These are phyloP conservation scores for Peniophora sp. DNA, from an alignment of 1,284 basidiomycete genomes.

Conservation along the genomic window DNA sequence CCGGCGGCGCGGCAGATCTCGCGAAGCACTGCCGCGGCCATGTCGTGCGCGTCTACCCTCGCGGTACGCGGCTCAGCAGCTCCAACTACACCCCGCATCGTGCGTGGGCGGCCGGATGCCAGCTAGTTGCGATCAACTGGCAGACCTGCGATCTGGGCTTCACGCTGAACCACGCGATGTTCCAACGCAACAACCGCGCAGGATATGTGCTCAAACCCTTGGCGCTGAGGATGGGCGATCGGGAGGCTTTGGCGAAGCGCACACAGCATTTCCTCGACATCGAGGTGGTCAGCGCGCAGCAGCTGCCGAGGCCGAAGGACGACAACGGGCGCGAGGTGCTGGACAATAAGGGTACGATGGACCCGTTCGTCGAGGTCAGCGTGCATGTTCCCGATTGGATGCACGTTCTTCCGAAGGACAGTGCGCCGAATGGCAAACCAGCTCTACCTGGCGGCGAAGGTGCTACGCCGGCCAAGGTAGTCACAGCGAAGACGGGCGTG, in stretches of 20 bases:
- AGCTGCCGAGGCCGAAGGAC: slow-evolving; percentile 75
- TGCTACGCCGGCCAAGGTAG: slow-evolving; percentile 34
- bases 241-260: slow-evolving; percentile 46
- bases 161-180: slow-evolving; percentile 93
- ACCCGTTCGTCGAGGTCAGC: slow-evolving; percentile 76
- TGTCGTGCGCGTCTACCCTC: slow-evolving; percentile 86
- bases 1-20: slow-evolving; percentile 51
- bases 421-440: slow-evolving; percentile 15
- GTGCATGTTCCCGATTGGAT: slow-evolving; percentile 72
- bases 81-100: slow-evolving; percentile 88
- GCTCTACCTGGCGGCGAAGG: slow-evolving; percentile 12
- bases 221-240: slow-evolving; percentile 62
- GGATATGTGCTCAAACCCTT: slow-evolving; percentile 92
- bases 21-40: slow-evolving; percentile 87
- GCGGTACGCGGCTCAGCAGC: slow-evolving; percentile 73
- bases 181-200: slow-evolving; percentile 75
- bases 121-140: slow-evolving; percentile 97
- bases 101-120: slow-evolving; percentile 87
- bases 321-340: slow-evolving; percentile 52
- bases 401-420: slow-evolving; percentile 21
- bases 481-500: slow-evolving; percentile 47
- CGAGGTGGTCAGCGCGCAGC: slow-evolving; percentile 88
- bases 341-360: slow-evolving; percentile 47
- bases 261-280: slow-evolving; percentile 61
- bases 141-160: slow-evolving; percentile 89